Base-by-base conservation (phyloP, 441 rosid species). In the Cnidoscolus chayamansa region DNA sequence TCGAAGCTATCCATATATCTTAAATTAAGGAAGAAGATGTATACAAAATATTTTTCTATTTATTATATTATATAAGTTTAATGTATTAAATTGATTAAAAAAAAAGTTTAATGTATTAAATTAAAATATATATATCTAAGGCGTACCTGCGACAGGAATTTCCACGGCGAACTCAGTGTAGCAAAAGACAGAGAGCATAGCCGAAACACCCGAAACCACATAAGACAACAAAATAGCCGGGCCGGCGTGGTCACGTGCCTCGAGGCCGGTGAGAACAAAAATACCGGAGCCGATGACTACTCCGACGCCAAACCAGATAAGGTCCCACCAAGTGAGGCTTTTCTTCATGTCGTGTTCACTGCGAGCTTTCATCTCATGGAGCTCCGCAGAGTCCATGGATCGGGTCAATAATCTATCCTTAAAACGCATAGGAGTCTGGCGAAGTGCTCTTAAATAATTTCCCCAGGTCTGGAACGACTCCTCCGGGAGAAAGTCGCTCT, bases 131-230 rank as follows among this genome's bases (percentile, higher is more conserved):
- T 25, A 25, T 25, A 35, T 35, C 37, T 35, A 35, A 35, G 25
- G 15, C 30, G 0, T 79, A 89, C 93, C 96, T 11, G 96, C 96
- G 11, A 93, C 97, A 0, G 97, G 98, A 48, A 93, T 87, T 79
- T 93, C 98, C 2, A 90, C 97, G 2, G 97, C 95, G 43, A 93
- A 93, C 79, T 93, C 98, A 6, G 94, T 93, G 79, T 93, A 93
- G 76, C 98, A 93, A 68, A 93, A 88, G 0, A 93, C 98, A n/a
- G 98, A 86, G 19, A 93, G 93, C 97, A 90, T 81, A 10, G 98
- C 98, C 6, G 95, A 89, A 45, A 88, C n/a, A 45, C 97, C 98
- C 0, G 98, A 90, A 37, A 89, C 80, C 0, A 84, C 87, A 47
- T 79, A 90, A 6, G 98, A 93, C 75, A 93, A 68, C 3, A 90